Evolutionary conservation across 73 alveolate species (phyloP), one percentile per base, ranked within the genome.

Genomic region (Paramecium bursaria): DNA sequence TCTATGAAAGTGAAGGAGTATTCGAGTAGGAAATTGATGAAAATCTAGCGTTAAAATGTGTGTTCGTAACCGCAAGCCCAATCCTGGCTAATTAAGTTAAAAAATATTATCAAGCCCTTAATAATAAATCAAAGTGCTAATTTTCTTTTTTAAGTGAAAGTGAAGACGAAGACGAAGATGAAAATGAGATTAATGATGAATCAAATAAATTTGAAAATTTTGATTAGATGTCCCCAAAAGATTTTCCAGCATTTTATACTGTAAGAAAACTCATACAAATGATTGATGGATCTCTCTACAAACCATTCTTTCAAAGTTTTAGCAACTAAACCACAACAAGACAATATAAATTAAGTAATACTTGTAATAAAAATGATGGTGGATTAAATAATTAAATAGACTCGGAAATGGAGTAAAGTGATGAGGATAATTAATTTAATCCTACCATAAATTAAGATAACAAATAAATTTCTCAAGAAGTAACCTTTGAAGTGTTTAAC

Each of bases 231-330:
- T 1, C 60, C 26, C 48, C 87, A 19, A 29, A 48, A 25, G 88
- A 91, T 31, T 92, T 92, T 86, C 97, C 97, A 21, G 74, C 90
- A 1, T 92, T 92, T 61, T 48, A 85, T 48, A 90, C 95, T 39
- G 92, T 93, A 17, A 91, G 92, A 86, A 91, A 80, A 35, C 21
- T 93, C 39, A 73, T 93, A 25, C 86, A 76, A 74, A 91, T 93
- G 93, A 42, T 93, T 10, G 98, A 93, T 67, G 96, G 94, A 7
- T 75, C 93, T 22, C 75, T 88, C 5, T 10, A 42, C 46, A 74
- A 85, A 50, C 94, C 97, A 13, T 92, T 92, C 94, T 92, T 92
- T 75, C 47, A 87, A 27, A 74, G 97, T 61, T 77, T 80, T 92
- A 92, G 90, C 85, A 92, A n/a, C n/a, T n/a, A n/a, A n/a, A n/a